phyloP scores from a whole-genome alignment of 2,329 filamentous ascomycete species.

The Cordyceps farinosa region DNA sequence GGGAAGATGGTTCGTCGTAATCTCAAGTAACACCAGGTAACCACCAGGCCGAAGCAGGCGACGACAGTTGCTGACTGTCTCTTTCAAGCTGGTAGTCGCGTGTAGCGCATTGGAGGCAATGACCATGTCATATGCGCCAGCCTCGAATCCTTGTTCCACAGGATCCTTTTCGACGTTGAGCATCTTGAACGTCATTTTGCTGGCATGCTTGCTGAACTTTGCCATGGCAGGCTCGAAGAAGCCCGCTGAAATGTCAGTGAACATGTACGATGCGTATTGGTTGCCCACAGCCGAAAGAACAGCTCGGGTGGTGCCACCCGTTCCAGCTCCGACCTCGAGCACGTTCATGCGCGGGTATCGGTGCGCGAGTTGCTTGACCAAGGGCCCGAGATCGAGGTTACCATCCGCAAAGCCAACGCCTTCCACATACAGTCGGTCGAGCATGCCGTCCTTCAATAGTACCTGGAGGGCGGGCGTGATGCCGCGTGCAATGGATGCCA shows the following conservation, averaged over 20 bases:
- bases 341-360: slow-evolving; percentile 40
- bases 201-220: slow-evolving; percentile 25
- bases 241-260: slow-evolving; percentile 41
- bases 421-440: slow-evolving; percentile 29
- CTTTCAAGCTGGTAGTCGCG: slow-evolving; percentile 29
- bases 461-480: no score
- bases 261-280: slow-evolving; percentile 38
- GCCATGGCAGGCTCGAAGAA: slow-evolving; percentile 38
- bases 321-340: slow-evolving; percentile 41
- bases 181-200: slow-evolving; percentile 23
- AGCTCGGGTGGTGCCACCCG: slow-evolving; percentile 37
- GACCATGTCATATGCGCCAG: slow-evolving; percentile 36
- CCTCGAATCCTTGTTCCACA: slow-evolving; percentile 30
- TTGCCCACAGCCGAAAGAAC: slow-evolving; percentile 22
- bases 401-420: slow-evolving; percentile 16
- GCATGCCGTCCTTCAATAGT: slow-evolving; percentile 25
- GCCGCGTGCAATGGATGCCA: no score
- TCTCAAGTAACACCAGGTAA: slow-evolving; percentile 42
- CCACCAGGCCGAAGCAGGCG: slow-evolving; percentile 42
- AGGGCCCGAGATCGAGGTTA: not conserved
- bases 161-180: slow-evolving; percentile 28
- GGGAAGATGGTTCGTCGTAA: slow-evolving; percentile 21
- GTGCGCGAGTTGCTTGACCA: slow-evolving; percentile 32
- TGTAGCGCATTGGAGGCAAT: slow-evolving; percentile 38
- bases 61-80: slow-evolving; percentile 30